Percentiles rank a stretch among this genome's conserved stretches.
Evolutionary conservation across 2,329 filamentous ascomycete species (phyloP).

Genomic region (Ilyonectria destructans): DNA sequence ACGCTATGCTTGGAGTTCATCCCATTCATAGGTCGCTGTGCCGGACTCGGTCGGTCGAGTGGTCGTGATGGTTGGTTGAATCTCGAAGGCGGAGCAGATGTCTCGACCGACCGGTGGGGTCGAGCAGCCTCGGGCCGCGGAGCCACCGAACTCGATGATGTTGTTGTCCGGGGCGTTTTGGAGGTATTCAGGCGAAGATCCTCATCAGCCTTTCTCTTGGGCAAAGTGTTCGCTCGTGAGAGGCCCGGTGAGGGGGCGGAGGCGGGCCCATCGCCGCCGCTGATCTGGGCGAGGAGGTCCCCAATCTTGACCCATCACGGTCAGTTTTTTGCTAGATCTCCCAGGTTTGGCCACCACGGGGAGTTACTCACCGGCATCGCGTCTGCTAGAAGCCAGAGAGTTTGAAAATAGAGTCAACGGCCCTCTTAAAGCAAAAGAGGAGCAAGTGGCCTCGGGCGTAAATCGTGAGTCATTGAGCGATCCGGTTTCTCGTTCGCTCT

Average conservation of each 20-base stretch:
- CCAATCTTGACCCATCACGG: conserved; percentile 51
- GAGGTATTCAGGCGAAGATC: conserved; percentile 59
- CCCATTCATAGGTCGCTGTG: conserved; percentile 42
- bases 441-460: conserved; percentile 43
- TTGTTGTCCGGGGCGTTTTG: conserved; percentile 61
- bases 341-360: conserved; percentile 15
- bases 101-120: conserved; percentile 37
- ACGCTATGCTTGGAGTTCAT: conserved; percentile 37
- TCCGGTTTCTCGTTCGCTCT: conserved; percentile 26
- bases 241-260: conserved; percentile 52
- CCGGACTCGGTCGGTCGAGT: conserved; percentile 44
- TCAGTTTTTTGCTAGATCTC: conserved; percentile 41
- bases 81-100: conserved; percentile 38
- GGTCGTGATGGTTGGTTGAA: conserved; percentile 45
- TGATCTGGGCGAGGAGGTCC: conserved; percentile 69
- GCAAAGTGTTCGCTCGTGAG: conserved; percentile 46
- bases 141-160: conserved; percentile 44
- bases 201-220: conserved; percentile 74
- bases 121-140: conserved; percentile 40
- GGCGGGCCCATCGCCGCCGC: conserved; percentile 65
- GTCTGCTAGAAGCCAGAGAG: conserved; percentile 35
- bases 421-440: conserved; percentile 42
- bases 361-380: conserved; percentile 53
- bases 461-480: conserved; percentile 50
- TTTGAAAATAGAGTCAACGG: conserved; percentile 22